Base-by-base conservation (phyloP, 352 stramenopile genomes). In the Paralagenidium karlingii region DNA sequence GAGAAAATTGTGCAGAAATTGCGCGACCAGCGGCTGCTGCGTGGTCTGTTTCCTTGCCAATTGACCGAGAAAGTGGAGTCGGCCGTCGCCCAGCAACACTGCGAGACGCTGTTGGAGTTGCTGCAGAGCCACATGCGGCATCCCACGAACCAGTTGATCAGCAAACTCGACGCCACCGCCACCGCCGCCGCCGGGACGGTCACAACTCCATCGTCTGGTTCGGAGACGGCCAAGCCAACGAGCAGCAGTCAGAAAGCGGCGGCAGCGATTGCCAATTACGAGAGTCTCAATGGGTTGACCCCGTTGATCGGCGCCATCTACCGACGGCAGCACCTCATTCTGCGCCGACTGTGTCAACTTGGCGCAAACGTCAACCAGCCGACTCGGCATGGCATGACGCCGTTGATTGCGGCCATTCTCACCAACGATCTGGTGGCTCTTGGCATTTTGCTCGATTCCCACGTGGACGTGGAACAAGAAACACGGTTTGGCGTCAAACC, bases 201-300 rank as follows among this genome's bases (percentile, higher is more conserved):
- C n/a, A n/a, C n/a, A n/a, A n/a, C n/a, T n/a, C n/a, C n/a, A n/a
- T n/a, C n/a, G n/a, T n/a, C n/a, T n/a, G n/a, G n/a, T n/a, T n/a
- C n/a, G n/a, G n/a, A n/a, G n/a, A n/a, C n/a, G n/a, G n/a, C n/a
- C n/a, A n/a, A n/a, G n/a, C n/a, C n/a, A n/a, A n/a, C n/a, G n/a
- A n/a, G n/a, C n/a, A n/a, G n/a, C n/a, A n/a, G n/a, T n/a, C n/a
- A n/a, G n/a, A n/a, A n/a, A n/a, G n/a, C n/a, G n/a, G n/a, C n/a
- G n/a, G n/a, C n/a, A 12, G 3, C 22, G 32, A 6, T 24, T 79
- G 20, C 29, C 73, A 61, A 82, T 19, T 47, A 74, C 13, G 65
- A 85, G 31, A 82, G 70, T 16, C 25, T 47, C 16, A 81, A 81
- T 11, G 58, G 58, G 5, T 56, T 81, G 8, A 82, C 68, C 10